Evolutionary conservation across 2,329 filamentous ascomycete species (phyloP), one percentile per base, ranked within the genome.

Genomic region (Taxawa tesnikishii): DNA sequence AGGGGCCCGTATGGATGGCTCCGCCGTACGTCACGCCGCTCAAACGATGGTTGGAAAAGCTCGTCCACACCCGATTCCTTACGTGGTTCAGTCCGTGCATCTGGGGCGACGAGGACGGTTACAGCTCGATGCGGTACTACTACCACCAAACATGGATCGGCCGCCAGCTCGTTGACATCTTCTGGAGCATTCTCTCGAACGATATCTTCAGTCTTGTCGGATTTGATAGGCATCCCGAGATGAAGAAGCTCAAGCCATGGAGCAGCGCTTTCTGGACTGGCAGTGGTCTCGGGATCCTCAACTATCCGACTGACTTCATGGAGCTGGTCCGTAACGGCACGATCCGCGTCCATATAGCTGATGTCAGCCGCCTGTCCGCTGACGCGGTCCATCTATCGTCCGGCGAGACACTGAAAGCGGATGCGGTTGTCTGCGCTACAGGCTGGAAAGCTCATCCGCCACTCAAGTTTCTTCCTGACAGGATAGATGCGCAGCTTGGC

Each of bases 21-120:
- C 69, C 70, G 1, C 54, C 68, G 2, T 73, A 72, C 34, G 74
- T 82, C 11, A 80, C 77, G 1, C 75, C 76, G 0, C 47, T 80
- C n/a, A 76, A 76, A 49, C 67, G 66, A 36, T 74, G 71, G 66
- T 56, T 83, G 0, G 79, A 84, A 52, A 73, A 77, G 43, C 63
- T 84, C 4, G 66, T 78, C 4, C 68, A 70, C 18, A 78, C 71
- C 0, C 73, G 81, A 0, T 65, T 80, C 40, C 55, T 85, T 32
- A 79, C 73, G 2, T 84, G 77, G 74, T 74, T 87, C 53, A 76
- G 71, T 31, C 81, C 82, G 0, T 85, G 79, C 47, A 67, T 79
- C 10, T 87, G 78, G 75, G 77, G 75, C 4, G 60, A 64, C 2
- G 68, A 65, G 2, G 75, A 75, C 45, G 77, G 75, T 1, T 79